A percentile compares a stretch with the other conserved stretches of the same genome.
Evolutionary conservation across 441 rosid species (phyloP).

Genomic region (Populus trichocarpa): DNA sequence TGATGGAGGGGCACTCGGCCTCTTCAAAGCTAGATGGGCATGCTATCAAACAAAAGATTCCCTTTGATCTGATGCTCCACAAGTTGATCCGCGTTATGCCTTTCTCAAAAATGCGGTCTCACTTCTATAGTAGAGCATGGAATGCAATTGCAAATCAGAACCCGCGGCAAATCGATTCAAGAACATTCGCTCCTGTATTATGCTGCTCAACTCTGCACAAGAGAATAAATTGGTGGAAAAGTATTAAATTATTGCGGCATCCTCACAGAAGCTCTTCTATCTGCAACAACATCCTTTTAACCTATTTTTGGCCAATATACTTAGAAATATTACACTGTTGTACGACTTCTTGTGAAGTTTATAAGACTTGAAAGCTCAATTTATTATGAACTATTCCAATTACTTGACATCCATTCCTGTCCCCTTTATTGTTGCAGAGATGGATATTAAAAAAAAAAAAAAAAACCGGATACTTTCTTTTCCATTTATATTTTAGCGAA

Average conservation of each 20-base stretch:
- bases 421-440: not conserved
- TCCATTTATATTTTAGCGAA: conserved; percentile 5
- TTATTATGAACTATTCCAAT: not conserved
- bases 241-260: too few relatives aligned
- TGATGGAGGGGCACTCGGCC: not conserved
- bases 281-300: not conserved
- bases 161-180: too few relatives aligned
- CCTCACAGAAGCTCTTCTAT: too few relatives aligned
- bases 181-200: too few relatives aligned
- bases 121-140: too few relatives aligned
- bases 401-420: not conserved
- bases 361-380: not conserved
- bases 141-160: too few relatives aligned
- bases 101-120: too few relatives aligned
- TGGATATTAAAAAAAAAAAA: not conserved
- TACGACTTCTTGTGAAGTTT: not conserved
- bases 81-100: not conserved
- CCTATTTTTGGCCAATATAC: not conserved
- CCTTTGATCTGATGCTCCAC: not conserved
- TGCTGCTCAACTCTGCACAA: too few relatives aligned
- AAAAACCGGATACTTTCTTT: not conserved
- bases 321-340: not conserved
- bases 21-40: not conserved
- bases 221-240: too few relatives aligned
- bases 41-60: not conserved